Percentiles rank a stretch among this genome's conserved stretches.
Evolutionary conservation across 2,329 filamentous ascomycete species (phyloP).

Genomic region (Colletotrichum graminicola): DNA sequence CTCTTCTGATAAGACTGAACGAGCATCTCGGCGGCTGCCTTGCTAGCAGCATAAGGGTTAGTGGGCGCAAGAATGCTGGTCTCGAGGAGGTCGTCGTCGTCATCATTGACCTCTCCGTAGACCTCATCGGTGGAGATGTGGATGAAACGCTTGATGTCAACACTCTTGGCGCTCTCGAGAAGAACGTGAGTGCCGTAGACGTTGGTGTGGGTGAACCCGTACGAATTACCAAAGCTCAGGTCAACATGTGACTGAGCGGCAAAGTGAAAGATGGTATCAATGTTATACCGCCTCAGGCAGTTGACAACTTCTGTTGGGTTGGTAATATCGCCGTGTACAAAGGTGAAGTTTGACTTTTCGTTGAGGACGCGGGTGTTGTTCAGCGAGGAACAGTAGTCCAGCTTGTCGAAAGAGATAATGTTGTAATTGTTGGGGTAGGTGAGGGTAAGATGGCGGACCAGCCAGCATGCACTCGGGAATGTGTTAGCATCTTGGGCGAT

Average conservation of each 20-base stretch:
- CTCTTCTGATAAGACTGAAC: conserved; percentile 89
- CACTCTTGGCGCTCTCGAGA: conserved; percentile 80
- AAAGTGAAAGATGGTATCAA: conserved; percentile 87
- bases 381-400: conserved; percentile 84
- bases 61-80: conserved; percentile 81
- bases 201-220: conserved; percentile 84
- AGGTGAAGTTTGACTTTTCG: conserved; percentile 78
- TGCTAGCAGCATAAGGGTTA: conserved; percentile 85
- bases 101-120: conserved; percentile 82
- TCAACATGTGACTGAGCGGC: conserved; percentile 90
- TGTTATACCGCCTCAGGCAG: conserved; percentile 77
- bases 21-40: conserved; percentile 86
- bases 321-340: conserved; percentile 84
- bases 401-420: conserved; percentile 85
- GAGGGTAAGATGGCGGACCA: conserved; percentile 81
- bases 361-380: conserved; percentile 82
- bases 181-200: conserved; percentile 88
- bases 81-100: conserved; percentile 78
- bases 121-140: conserved; percentile 90
- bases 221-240: conserved; percentile 84
- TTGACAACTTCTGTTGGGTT: conserved; percentile 76
- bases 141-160: conserved; percentile 79
- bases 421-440: conserved; percentile 82
- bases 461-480: conserved; percentile 79
- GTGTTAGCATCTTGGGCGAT: conserved; percentile 27